phyloP scores from a whole-genome alignment of 2,329 filamentous ascomycete genomes.

The Teratosphaeria zuluensis region DNA sequence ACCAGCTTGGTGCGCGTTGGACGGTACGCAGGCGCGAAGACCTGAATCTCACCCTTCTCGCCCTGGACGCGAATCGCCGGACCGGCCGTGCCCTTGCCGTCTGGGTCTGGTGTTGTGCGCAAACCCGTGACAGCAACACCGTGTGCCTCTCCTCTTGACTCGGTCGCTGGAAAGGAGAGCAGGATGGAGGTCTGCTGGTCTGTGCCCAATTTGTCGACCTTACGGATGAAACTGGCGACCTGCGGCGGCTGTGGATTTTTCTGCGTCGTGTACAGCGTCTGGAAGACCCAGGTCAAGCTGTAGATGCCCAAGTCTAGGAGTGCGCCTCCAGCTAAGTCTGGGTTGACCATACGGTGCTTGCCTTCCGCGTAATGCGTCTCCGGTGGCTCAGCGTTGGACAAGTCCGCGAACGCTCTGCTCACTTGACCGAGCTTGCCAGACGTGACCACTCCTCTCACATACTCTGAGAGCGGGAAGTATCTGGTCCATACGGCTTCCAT shows the following conservation, averaged over 20 bases:
- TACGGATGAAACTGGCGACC: constrained; percentile 59
- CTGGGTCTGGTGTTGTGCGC: constrained; percentile 52
- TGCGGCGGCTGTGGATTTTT: constrained; percentile 56
- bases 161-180: constrained; percentile 58
- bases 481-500: constrained; percentile 53
- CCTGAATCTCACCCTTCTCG: constrained; percentile 70
- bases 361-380: constrained; percentile 51
- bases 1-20: constrained; percentile 42
- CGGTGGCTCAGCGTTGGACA: constrained; percentile 50
- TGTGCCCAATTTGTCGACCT: constrained; percentile 58
- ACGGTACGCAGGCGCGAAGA: constrained; percentile 60
- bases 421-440: constrained; percentile 47
- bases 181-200: constrained; percentile 74
- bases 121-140: constrained; percentile 56
- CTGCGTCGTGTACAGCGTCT: constrained; percentile 75
- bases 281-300: constrained; percentile 82
- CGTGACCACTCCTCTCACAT: constrained; percentile 57
- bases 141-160: constrained; percentile 47
- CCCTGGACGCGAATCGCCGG: constrained; percentile 73
- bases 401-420: constrained; percentile 47
- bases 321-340: constrained; percentile 70
- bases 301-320: constrained; percentile 83
- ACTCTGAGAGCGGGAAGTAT: constrained; percentile 74
- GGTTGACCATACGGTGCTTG: constrained; percentile 70
- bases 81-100: constrained; percentile 48